Base-by-base conservation (phyloP, 306 rosid species). In the Arachis hypogaea region DNA sequence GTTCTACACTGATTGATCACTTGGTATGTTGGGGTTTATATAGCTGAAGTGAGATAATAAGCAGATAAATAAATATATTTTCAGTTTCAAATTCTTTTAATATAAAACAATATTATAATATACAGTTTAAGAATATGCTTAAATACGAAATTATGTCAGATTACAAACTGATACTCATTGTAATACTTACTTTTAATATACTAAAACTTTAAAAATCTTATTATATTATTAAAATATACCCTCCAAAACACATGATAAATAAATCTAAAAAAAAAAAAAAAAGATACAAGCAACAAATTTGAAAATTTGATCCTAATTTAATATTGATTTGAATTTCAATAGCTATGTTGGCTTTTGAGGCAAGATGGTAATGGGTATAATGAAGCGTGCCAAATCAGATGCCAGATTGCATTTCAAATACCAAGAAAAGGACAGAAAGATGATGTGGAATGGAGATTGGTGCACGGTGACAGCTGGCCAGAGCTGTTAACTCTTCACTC, bases 381-480 rank as follows among this genome's bases (percentile, higher is more conserved):
- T 33, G 38, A 33, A 33, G 38, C 38, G 64, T 71, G 68, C 88
- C 97, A 82, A 68, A 59, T 86, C 76, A 76, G 9, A 11, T 11
- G 73, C 84, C 93, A 93, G 85, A 77, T 7, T 9, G 81, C 85
- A 85, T n/a, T 65, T 74, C 78, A 84, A 77, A 77, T 58, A 79
- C 77, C 38, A 38, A 78, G 45, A 78, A 49, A 22, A 50, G 9
- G 66, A 71, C 68, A 36, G 4, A 22, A 46, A 64, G 73, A 72
- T 78, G 66, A 63, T 64, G 51, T 10, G 29, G 54, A 45, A 14
- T 65, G 68, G 50, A 72, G 68, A 77, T 82, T 75, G 50, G 77
- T 78, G 86, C 84, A 81, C 52, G 11, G 66, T 74, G 0, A 68
- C 38, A 87, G 92, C 87, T 87, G 89, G 87, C 74, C 16, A 57